Conservation (phyloP, 441 rosid genomes). For the Eutrema salsugineum region DNA sequence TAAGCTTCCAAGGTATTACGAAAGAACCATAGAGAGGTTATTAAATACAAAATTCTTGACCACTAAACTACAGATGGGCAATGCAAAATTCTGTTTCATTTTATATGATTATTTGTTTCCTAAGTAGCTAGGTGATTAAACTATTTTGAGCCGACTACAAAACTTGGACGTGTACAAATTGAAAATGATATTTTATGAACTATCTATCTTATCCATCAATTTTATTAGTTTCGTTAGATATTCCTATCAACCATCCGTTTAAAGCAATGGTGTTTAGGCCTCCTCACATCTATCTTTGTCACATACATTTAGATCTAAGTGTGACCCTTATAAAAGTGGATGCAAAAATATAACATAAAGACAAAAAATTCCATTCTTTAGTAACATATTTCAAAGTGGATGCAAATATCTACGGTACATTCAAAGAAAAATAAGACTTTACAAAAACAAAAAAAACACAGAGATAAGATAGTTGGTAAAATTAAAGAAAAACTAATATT, state of each 20-base stretch:
- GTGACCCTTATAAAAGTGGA: conserved; percentile 2
- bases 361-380: background rate
- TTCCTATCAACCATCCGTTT: conserved; percentile 17
- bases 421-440: background rate
- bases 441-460: too few relatives aligned
- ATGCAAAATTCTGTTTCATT: background rate
- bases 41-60: background rate
- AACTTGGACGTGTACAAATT: conserved; percentile 9
- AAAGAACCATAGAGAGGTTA: background rate
- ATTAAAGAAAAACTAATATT: background rate
- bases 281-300: background rate
- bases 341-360: background rate
- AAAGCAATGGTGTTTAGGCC: conserved; percentile 19
- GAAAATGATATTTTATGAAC: background rate
- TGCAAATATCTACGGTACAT: background rate
- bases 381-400: background rate
- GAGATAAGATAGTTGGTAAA: background rate
- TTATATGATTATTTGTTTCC: background rate
- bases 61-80: background rate
- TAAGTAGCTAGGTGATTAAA: background rate
- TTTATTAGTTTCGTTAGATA: conserved; percentile 6
- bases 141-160: background rate
- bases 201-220: conserved; percentile 22
- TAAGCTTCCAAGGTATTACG: background rate
- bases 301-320: background rate